Conservation (phyloP, 768 basidiomycete species). For the Suillus spraguei region DNA sequence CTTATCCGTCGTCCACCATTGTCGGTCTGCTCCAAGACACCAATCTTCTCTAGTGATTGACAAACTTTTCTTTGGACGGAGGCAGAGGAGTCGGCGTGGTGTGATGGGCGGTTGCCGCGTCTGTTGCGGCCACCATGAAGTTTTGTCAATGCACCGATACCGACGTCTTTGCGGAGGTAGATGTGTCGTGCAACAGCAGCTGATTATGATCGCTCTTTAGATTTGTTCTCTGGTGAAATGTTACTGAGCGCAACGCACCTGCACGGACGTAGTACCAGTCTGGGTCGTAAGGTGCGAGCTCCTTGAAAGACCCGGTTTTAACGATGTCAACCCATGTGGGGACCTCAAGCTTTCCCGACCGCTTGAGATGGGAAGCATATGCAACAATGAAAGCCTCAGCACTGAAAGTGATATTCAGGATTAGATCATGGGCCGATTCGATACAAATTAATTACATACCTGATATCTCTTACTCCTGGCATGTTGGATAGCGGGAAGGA, state of each 20-base stretch:
- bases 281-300: constrained; percentile 97
- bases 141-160: constrained; percentile 91
- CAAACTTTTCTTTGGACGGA: constrained; percentile 94
- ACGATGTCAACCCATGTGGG: constrained; percentile 98
- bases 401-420: constrained; percentile 44
- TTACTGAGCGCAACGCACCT: constrained; percentile 52
- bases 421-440: constrained; percentile 22
- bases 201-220: constrained; percentile 29
- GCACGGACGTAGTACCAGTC: constrained; percentile 99
- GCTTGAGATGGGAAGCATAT: constrained; percentile 95
- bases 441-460: constrained; percentile 42
- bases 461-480: constrained; percentile 85
- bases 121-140: constrained; percentile 96
- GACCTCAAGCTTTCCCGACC: constrained; percentile 98
- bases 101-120: constrained; percentile 95
- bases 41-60: constrained; percentile 98
- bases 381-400: constrained; percentile 93
- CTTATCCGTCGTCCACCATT: constrained; percentile 96
- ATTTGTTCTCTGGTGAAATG: not conserved
- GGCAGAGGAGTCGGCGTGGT: constrained; percentile 85
- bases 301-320: constrained; percentile 97
- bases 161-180: constrained; percentile 98
- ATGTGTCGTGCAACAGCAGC: constrained; percentile 98
- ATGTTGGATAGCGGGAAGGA: constrained; percentile 45
- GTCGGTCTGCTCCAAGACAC: constrained; percentile 90